A percentile compares a stretch with the other conserved stretches of the same genome.
These are phyloP conservation scores for Tetrapisispora phaffii DNA, from an alignment of 805 yeast genomes.

Conservation along the genomic window DNA sequence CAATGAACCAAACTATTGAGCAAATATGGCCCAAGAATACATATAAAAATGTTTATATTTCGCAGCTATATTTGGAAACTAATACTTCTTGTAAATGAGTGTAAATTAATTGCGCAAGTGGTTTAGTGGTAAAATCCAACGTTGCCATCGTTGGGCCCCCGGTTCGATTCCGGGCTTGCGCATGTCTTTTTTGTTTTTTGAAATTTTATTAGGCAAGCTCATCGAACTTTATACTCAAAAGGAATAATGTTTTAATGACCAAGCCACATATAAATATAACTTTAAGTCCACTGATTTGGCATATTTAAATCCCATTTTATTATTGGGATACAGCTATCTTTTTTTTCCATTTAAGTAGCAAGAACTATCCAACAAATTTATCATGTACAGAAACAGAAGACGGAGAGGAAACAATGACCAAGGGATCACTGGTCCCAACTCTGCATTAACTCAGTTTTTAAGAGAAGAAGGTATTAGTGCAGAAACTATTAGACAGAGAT, in stretches of 20 bases:
- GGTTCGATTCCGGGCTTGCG: conserved; percentile 4
- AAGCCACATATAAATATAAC: background rate
- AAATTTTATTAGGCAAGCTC: background rate
- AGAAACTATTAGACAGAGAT: conserved; percentile 53
- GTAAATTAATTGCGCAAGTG: no score
- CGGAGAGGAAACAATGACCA: conserved; percentile 15
- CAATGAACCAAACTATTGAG: no score
- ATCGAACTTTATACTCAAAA: background rate
- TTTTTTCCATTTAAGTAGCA: no score
- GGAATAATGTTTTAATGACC: background rate
- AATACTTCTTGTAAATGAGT: no score
- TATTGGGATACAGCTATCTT: no score
- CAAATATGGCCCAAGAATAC: no score
- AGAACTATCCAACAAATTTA: no score
- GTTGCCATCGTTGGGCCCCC: conserved; percentile 2
- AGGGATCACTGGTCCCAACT: conserved; percentile 50
- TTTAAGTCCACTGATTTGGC: background rate
- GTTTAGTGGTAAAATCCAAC: conserved; percentile 1
- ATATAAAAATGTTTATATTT: no score
- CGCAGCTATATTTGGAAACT: no score
- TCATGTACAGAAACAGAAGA: conserved; percentile 24
- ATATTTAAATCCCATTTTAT: no score
- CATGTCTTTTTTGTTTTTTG: background rate
- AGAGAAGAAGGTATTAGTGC: conserved; percentile 85
- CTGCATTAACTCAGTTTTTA: conserved; percentile 83